Evolutionary conservation across 2,329 filamentous ascomycete species (phyloP).

Genomic region (Claviceps sp.): DNA sequence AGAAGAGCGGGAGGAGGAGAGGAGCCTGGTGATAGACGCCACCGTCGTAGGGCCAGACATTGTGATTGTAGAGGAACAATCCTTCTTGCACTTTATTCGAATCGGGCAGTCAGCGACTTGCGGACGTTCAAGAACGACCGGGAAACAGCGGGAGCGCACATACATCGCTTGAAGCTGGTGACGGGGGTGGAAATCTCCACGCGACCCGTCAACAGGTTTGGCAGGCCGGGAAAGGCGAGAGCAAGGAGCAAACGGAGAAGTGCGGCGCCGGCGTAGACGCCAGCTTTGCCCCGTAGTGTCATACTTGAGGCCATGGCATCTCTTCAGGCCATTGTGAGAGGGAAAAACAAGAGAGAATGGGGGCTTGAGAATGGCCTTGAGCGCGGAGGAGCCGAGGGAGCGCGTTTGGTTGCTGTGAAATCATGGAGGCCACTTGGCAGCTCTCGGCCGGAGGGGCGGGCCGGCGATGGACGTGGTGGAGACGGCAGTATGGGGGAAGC

Average conservation of each 20-base stretch:
- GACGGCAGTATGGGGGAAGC: neutral
- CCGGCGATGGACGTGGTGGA: neutral
- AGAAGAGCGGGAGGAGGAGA: constrained; percentile 81
- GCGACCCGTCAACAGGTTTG: constrained; percentile 73
- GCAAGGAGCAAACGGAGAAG: constrained; percentile 70
- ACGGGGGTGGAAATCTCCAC: constrained; percentile 96
- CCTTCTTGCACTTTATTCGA: constrained; percentile 70
- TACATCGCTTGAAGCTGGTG: constrained; percentile 94
- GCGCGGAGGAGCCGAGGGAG: neutral
- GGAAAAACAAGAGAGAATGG: neutral
- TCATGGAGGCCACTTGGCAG: constrained; percentile 6
- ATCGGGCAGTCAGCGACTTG: too few relatives aligned
- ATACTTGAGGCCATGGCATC: constrained; percentile 18
- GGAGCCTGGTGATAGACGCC: constrained; percentile 76
- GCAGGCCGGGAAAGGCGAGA: constrained; percentile 66
- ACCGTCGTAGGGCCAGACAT: constrained; percentile 93
- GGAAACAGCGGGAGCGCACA: constrained; percentile 18
- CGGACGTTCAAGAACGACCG: neutral
- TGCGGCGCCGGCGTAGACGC: constrained; percentile 63
- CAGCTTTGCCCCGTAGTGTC: constrained; percentile 28
- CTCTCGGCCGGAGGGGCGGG: neutral
- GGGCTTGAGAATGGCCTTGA: neutral
- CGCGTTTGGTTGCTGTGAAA: constrained; percentile 10
- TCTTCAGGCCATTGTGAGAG: constrained; percentile 5
- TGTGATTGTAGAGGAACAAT: constrained; percentile 87